Conservation (phyloP, 495 filamentous ascomycete species). For the Aspergillus bridgeri region DNA sequence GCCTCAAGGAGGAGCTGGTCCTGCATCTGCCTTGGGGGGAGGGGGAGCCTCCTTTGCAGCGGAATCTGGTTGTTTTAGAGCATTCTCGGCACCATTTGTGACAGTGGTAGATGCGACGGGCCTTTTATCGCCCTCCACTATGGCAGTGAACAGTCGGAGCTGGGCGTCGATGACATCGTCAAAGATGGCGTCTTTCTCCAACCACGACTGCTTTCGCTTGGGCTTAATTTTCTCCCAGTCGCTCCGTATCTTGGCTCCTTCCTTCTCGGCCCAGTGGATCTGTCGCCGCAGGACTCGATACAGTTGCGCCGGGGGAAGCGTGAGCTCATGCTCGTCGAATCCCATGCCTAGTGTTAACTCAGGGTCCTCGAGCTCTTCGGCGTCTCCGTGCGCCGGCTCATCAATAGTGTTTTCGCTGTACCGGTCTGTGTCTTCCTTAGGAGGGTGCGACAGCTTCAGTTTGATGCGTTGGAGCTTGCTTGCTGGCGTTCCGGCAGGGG, state of each 20-base stretch:
- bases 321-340: constrained; percentile 71
- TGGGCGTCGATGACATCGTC: constrained; percentile 59
- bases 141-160: constrained; percentile 38
- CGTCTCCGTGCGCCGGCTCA: constrained; percentile 46
- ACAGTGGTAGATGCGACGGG: constrained; percentile 11
- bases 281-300: constrained; percentile 72
- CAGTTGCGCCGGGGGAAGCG: constrained; percentile 64
- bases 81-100: constrained; percentile 25
- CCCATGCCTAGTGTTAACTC: constrained; percentile 36
- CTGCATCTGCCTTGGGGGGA: background rate
- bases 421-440: constrained; percentile 51
- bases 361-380: constrained; percentile 45
- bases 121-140: constrained; percentile 26
- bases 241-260: constrained; percentile 55
- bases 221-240: constrained; percentile 66
- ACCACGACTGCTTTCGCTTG: constrained; percentile 71
- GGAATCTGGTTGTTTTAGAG: constrained; percentile 21
- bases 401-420: constrained; percentile 50
- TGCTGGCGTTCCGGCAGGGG: constrained; percentile 39
- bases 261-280: constrained; percentile 76
- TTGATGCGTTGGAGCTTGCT: constrained; percentile 64
- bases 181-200: constrained; percentile 71
- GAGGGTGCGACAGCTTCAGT: constrained; percentile 56
- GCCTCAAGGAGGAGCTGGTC: background rate
- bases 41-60: background rate